Evolutionary conservation across 495 filamentous ascomycete genomes (phyloP).

Genomic region (Opeltia flavorubescens): DNA sequence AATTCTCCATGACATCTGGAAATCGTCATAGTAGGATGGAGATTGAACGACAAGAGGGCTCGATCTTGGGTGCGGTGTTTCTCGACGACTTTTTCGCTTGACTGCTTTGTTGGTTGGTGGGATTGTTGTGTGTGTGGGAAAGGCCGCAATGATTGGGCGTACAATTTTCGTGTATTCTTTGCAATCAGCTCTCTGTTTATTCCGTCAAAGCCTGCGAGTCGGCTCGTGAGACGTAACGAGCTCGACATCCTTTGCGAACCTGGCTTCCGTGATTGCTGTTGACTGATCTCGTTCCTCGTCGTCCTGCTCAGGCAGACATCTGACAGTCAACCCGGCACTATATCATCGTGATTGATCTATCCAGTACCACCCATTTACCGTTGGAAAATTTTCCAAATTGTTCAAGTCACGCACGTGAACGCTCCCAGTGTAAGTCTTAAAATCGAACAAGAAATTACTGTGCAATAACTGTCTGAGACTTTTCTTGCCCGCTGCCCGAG

Average conservation of each 20-base stretch:
- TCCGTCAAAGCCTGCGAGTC: neutral
- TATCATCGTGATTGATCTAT: too few relatives aligned
- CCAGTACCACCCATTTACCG: too few relatives aligned
- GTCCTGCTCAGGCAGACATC: too few relatives aligned
- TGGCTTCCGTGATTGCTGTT: neutral
- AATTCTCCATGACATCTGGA: constrained; percentile 43
- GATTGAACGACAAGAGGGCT: constrained; percentile 34
- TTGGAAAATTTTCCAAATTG: too few relatives aligned
- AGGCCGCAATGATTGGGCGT: constrained; percentile 57
- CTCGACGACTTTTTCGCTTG: constrained; percentile 16
- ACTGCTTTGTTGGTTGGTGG: neutral
- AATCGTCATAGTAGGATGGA: constrained; percentile 56
- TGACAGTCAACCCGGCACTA: too few relatives aligned
- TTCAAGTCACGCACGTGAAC: too few relatives aligned
- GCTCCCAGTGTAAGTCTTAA: too few relatives aligned
- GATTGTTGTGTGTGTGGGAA: constrained; percentile 27
- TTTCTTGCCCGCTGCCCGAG: neutral
- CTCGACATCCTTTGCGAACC: neutral
- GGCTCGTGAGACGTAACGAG: neutral
- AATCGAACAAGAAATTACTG: neutral
- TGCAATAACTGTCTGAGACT: neutral
- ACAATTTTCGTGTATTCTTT: constrained; percentile 27
- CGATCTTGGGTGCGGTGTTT: constrained; percentile 59
- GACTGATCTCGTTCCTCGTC: neutral
- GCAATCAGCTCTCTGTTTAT: neutral